Conservation (phyloP, 2,329 filamentous ascomycete genomes). For the Xylaria sp. region DNA sequence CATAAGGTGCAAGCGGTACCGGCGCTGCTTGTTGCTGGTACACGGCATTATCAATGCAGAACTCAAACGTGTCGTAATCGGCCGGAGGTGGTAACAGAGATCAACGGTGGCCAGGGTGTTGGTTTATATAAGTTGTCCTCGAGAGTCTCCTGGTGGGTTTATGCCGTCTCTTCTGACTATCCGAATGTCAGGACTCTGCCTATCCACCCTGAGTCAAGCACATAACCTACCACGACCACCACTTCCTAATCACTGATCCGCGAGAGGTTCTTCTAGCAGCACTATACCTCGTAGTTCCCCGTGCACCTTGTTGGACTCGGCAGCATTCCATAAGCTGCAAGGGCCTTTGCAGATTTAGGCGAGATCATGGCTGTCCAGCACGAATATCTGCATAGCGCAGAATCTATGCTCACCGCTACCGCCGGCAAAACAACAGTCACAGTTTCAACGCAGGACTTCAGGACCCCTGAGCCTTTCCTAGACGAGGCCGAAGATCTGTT, state of each 20-base stretch:
- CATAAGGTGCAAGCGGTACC: conserved; percentile 35
- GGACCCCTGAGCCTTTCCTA: conserved; percentile 4
- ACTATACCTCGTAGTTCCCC: conserved; percentile 10
- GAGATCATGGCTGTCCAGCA: conserved; percentile 31
- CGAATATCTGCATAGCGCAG: conserved; percentile 16
- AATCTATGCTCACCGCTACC: neutral
- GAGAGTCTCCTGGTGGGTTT: conserved; percentile 13
- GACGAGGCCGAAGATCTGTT: conserved; percentile 52
- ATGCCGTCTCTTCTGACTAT: conserved; percentile 17
- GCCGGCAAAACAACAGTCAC: conserved; percentile 34
- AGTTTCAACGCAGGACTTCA: conserved; percentile 32
- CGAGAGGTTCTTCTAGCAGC: neutral
- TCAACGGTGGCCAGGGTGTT: conserved; percentile 22
- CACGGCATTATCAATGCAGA: conserved; percentile 39
- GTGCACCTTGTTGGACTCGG: conserved; percentile 11
- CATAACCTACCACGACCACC: conserved; percentile 17
- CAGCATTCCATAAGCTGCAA: conserved; percentile 16
- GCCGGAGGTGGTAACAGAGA: conserved; percentile 25
- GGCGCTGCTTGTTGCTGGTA: conserved; percentile 29
- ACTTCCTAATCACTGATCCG: conserved; percentile 5
- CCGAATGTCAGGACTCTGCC: conserved; percentile 13
- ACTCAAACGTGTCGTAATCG: conserved; percentile 27
- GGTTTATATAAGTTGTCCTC: conserved; percentile 27
- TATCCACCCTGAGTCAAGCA: conserved; percentile 8
- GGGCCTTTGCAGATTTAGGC: conserved; percentile 8